These are phyloP conservation scores for Nicotiana otophora DNA, from an alignment of 257 asterid species.

Conservation along the genomic window DNA sequence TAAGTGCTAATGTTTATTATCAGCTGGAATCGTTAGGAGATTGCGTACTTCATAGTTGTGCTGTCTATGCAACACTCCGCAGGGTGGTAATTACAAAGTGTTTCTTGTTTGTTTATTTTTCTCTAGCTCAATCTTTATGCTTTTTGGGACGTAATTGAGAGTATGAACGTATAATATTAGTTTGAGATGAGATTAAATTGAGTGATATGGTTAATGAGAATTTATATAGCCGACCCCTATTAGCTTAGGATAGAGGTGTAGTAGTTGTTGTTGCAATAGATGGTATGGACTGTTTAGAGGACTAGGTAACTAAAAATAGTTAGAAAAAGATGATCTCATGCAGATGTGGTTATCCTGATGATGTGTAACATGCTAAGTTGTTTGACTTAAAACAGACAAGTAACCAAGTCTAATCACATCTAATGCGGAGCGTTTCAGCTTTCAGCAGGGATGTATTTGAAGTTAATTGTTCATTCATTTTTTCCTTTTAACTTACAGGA, in stretches of 20 bases:
- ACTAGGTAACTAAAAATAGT: not conserved
- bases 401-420: not conserved
- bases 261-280: not conserved
- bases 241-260: too few species aligned
- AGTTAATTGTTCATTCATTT: not conserved
- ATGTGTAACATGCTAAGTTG: not conserved
- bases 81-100: not conserved
- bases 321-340: not conserved
- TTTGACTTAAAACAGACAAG: not conserved
- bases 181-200: not conserved
- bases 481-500: constrained; percentile 19
- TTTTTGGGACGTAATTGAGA: not conserved
- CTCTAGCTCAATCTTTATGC: not conserved
- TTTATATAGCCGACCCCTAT: too few species aligned
- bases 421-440: too few species aligned
- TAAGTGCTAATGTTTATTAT: not conserved
- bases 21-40: not conserved
- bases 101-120: not conserved
- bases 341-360: not conserved
- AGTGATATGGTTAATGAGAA: too few species aligned
- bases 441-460: not conserved
- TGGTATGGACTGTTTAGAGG: not conserved
- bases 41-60: not conserved
- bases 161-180: not conserved
- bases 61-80: not conserved